phyloP scores from a whole-genome alignment of 106 monocot species.

The Dioscorea zingiberensis region DNA sequence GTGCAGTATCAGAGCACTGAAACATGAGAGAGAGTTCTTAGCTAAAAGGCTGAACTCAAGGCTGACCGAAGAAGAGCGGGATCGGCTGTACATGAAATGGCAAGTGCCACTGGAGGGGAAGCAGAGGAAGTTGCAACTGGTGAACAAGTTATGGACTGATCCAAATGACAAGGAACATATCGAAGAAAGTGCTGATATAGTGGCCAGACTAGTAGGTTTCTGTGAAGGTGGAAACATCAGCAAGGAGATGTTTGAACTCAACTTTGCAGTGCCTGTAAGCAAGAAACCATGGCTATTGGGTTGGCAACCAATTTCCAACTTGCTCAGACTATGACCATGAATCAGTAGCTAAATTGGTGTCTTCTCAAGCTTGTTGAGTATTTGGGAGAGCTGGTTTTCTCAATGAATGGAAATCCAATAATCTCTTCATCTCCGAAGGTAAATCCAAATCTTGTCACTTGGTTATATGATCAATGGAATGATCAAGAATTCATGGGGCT shows the following conservation, averaged over 20 bases:
- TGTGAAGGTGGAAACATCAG: constrained; percentile 74
- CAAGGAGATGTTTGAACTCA: constrained; percentile 98
- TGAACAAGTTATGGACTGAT: constrained; percentile 83
- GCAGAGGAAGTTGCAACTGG: constrained; percentile 74
- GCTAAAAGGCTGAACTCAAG: constrained; percentile 62
- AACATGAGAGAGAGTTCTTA: constrained; percentile 81
- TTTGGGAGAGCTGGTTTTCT: too few species aligned
- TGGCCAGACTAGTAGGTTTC: constrained; percentile 85
- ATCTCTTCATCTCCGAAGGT: too few species aligned
- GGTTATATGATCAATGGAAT: too few species aligned
- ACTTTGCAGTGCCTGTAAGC: constrained; percentile 63
- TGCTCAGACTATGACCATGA: constrained; percentile 39
- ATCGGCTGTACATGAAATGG: constrained; percentile 71
- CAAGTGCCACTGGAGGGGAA: constrained; percentile 79
- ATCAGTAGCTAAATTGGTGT: too few species aligned
- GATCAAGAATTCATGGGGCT: too few species aligned
- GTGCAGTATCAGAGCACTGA: constrained; percentile 72
- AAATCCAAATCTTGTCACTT: too few species aligned
- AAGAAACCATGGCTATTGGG: constrained; percentile 85
- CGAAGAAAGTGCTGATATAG: constrained; percentile 84
- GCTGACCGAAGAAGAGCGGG: constrained; percentile 75
- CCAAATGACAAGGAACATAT: constrained; percentile 63
- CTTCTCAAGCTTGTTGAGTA: too few species aligned
- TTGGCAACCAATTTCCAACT: constrained; percentile 80
- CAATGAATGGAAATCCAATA: too few species aligned